A percentile compares a stretch with the other conserved stretches of the same genome.
Conservation (phyloP, 2,329 filamentous ascomycete species). For the Aspergillus pseudonomiae region DNA sequence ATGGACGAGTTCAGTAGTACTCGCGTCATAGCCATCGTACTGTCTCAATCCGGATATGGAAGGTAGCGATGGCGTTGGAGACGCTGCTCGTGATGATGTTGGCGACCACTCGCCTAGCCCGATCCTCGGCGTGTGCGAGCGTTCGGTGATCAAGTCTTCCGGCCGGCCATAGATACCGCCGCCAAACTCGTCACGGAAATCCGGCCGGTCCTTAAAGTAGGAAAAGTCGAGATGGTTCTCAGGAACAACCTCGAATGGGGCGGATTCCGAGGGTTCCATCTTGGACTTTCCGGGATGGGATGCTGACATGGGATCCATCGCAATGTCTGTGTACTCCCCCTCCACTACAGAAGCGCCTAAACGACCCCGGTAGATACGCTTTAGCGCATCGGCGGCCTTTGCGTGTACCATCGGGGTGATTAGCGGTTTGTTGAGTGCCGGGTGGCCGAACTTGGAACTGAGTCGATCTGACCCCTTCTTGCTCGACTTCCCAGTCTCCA, state of each 20-base stretch:
- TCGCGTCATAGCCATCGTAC: constrained; percentile 29
- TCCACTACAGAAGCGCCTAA: constrained; percentile 56
- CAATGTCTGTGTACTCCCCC: constrained; percentile 70
- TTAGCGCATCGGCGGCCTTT: constrained; percentile 82
- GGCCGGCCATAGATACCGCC: constrained; percentile 61
- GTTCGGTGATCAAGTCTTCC: constrained; percentile 49
- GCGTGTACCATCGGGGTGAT: constrained; percentile 95
- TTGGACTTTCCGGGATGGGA: constrained; percentile 59
- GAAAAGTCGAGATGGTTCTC: constrained; percentile 87
- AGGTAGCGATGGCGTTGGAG: constrained; percentile 42
- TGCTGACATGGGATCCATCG: constrained; percentile 75
- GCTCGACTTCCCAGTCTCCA: constrained; percentile 38
- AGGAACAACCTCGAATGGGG: constrained; percentile 87
- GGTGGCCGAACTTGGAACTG: constrained; percentile 82
- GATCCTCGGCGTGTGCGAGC: constrained; percentile 47
- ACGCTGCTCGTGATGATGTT: constrained; percentile 43
- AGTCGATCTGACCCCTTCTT: constrained; percentile 62
- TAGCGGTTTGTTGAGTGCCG: constrained; percentile 82
- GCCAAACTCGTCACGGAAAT: constrained; percentile 86
- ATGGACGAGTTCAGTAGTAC: constrained; percentile 32
- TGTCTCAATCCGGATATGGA: constrained; percentile 30
- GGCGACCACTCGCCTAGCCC: constrained; percentile 43
- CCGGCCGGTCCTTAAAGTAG: constrained; percentile 85
- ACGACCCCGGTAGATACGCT: constrained; percentile 83
- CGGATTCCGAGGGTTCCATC: constrained; percentile 44